phyloP scores from a whole-genome alignment of 1,139 yeast genomes.

The Suhomyces panamericanus region DNA sequence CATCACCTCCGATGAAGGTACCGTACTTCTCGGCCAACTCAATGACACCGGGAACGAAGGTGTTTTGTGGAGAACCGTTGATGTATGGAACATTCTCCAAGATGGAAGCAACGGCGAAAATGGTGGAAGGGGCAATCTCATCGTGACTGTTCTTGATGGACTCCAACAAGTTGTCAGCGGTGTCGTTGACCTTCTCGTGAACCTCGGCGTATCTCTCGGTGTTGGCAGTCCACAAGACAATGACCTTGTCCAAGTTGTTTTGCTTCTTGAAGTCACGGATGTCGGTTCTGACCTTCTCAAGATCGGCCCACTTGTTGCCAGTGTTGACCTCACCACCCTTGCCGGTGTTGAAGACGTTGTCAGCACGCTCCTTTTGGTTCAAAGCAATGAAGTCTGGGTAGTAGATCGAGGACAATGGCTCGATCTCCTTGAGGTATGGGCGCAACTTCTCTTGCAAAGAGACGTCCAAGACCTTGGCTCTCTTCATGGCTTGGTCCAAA shows the following conservation, averaged over 20 bases:
- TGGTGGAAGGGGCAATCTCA: conserved; percentile 87
- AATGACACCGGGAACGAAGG: conserved; percentile 92
- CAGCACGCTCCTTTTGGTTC: conserved; percentile 89
- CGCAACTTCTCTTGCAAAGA: conserved; percentile 78
- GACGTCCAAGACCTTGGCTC: conserved; percentile 85
- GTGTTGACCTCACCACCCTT: conserved; percentile 53
- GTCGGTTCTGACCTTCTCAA: conserved; percentile 81
- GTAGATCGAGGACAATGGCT: conserved; percentile 82
- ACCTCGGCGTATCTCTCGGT: conserved; percentile 91
- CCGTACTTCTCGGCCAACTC: conserved; percentile 80
- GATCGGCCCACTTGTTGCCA: conserved; percentile 83
- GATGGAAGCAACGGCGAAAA: conserved; percentile 91
- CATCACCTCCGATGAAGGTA: conserved; percentile 93
- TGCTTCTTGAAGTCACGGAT: conserved; percentile 74
- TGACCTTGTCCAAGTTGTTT: conserved; percentile 79
- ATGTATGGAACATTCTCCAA: conserved; percentile 86
- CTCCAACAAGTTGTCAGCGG: conserved; percentile 73
- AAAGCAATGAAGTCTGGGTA: conserved; percentile 97
- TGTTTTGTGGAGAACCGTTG: conserved; percentile 97
- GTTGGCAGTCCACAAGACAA: conserved; percentile 95
- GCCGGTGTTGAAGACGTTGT: conserved; percentile 71
- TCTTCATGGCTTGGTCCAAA: conserved; percentile 75
- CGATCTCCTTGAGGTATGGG: conserved; percentile 60
- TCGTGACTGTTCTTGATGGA: conserved; percentile 76
- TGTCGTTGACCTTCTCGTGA: conserved; percentile 79